These are phyloP conservation scores for Epichloe brachyelytri DNA, from an alignment of 2,329 filamentous ascomycete species.

Conservation along the genomic window DNA sequence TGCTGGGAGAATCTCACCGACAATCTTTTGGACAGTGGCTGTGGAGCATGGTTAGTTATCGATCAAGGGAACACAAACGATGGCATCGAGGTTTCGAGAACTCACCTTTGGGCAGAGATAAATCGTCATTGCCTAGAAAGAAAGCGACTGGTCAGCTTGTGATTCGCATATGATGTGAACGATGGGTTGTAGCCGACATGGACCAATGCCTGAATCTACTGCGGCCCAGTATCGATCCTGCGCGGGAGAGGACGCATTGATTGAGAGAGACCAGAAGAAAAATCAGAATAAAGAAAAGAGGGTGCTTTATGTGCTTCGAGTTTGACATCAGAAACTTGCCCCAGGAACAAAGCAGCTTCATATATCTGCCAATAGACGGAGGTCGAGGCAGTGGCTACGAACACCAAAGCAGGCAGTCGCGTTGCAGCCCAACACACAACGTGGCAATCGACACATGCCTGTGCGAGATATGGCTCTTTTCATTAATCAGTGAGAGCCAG, in stretches of 20 bases:
- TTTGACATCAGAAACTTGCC: not conserved
- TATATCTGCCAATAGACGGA: not conserved
- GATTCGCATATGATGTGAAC: not conserved
- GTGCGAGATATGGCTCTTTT: not conserved
- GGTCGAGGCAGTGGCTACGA: not conserved
- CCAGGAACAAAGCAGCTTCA: not conserved
- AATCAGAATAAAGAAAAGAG: not conserved
- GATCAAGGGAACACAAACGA: not conserved
- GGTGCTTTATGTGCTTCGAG: not conserved
- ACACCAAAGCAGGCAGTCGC: not conserved
- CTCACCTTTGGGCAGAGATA: slow-evolving; percentile 52
- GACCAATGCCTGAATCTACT: slow-evolving; percentile 9
- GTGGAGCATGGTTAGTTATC: slow-evolving; percentile 15
- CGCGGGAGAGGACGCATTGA: slow-evolving; percentile 9
- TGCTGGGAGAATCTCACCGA: slow-evolving; percentile 78
- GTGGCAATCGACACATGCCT: not conserved
- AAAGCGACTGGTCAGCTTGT: slow-evolving; percentile 18
- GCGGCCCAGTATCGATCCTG: slow-evolving; percentile 18
- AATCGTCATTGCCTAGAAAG: slow-evolving; percentile 45
- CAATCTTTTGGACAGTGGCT: slow-evolving; percentile 72
- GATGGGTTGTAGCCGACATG: not conserved
- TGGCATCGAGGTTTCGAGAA: not conserved
- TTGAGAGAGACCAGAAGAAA: not conserved
- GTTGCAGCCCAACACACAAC: not conserved
- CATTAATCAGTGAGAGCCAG: not conserved